phyloP scores from a whole-genome alignment of 805 yeast genomes.

The Lachancea meyersii region DNA sequence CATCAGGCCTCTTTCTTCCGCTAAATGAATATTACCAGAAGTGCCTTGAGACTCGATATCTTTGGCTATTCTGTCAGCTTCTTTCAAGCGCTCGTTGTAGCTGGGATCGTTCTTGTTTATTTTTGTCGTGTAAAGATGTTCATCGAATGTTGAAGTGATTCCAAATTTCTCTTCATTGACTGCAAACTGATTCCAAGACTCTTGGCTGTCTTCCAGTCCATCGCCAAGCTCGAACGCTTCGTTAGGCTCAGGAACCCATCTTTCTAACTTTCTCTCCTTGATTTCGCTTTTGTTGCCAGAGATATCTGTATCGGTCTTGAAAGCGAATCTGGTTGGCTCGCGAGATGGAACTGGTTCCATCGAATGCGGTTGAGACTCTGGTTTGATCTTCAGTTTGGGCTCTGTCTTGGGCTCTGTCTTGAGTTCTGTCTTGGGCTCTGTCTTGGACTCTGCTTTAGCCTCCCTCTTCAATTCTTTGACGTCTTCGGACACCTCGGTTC shows the following conservation, averaged over 20 bases:
- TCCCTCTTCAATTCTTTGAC: background rate
- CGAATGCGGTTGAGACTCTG: background rate
- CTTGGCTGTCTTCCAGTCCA: slow-evolving; percentile 35
- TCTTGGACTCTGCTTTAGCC: background rate
- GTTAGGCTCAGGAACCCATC: slow-evolving; percentile 72
- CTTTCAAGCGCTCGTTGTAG: slow-evolving; percentile 52
- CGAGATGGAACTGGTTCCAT: background rate
- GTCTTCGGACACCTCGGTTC: background rate
- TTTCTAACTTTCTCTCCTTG: slow-evolving; percentile 68
- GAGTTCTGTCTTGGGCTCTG: background rate
- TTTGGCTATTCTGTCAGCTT: slow-evolving; percentile 72
- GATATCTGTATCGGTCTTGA: slow-evolving; percentile 84
- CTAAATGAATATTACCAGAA: slow-evolving; percentile 69
- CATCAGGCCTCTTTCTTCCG: slow-evolving; percentile 80
- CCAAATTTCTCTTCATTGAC: slow-evolving; percentile 89
- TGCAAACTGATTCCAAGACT: slow-evolving; percentile 86
- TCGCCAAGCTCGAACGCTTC: slow-evolving; percentile 17
- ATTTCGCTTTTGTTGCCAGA: slow-evolving; percentile 41
- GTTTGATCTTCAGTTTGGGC: background rate
- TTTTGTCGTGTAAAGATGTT: slow-evolving; percentile 78
- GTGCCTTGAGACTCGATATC: slow-evolving; percentile 70
- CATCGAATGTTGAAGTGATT: slow-evolving; percentile 74
- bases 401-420: background rate
- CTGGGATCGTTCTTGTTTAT: slow-evolving; percentile 67
- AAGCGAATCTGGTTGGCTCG: slow-evolving; percentile 26